Percentiles rank a stretch among this genome's conserved stretches.
These are phyloP conservation scores for Ophiostoma tasmaniense DNA, from an alignment of 2,329 filamentous ascomycete genomes.

Conservation along the genomic window DNA sequence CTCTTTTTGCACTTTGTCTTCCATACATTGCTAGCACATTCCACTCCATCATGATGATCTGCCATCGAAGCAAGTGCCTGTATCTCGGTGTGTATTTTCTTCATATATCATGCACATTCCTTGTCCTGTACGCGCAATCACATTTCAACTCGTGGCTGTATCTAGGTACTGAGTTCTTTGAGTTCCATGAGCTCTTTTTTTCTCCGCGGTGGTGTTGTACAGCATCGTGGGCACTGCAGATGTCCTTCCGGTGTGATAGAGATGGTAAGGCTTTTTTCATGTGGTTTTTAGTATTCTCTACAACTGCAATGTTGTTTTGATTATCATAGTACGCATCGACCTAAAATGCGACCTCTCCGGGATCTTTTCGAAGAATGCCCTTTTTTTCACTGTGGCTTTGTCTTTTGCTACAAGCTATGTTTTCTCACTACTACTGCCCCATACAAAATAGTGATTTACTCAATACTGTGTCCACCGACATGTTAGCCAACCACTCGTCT, in stretches of 20 bases:
- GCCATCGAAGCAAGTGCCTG: not conserved
- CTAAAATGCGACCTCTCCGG: not conserved
- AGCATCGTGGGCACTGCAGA: not conserved
- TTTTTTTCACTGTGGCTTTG: not conserved
- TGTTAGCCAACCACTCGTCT: not conserved
- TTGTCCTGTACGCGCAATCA: not conserved
- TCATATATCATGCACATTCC: not conserved
- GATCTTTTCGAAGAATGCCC: not conserved
- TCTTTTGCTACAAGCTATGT: not conserved
- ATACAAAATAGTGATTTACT: not conserved
- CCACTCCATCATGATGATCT: not conserved
- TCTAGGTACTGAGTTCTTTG: not conserved
- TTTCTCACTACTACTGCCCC: not conserved
- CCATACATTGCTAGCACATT: not conserved
- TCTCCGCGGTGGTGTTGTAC: not conserved
- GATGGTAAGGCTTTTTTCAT: not conserved
- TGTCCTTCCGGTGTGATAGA: not conserved
- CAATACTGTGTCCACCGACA: not conserved
- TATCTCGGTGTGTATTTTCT: not conserved
- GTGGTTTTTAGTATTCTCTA: too few relatives aligned
- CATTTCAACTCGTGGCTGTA: not conserved
- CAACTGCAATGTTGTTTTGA: not conserved
- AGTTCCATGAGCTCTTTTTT: constrained; percentile 13
- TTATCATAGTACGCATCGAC: not conserved
- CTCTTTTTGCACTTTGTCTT: constrained; percentile 24